Conservation (phyloP, 169 alveolate genomes). For the Eimeria acervulina region DNA sequence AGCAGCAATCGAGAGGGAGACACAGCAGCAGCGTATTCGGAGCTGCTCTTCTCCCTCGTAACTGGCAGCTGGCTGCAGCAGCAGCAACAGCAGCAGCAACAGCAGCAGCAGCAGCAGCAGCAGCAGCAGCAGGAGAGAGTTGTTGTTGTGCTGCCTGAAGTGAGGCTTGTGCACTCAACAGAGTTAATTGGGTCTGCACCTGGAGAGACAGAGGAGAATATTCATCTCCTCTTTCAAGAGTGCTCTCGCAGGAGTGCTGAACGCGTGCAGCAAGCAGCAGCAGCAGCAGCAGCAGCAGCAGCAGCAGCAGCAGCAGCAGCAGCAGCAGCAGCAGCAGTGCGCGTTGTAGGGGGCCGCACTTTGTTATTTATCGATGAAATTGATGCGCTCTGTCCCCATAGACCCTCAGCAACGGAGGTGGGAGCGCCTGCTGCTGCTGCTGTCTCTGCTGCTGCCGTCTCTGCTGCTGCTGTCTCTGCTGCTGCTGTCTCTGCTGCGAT, state of each 20-base stretch:
- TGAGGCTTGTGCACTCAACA: constrained; percentile 66
- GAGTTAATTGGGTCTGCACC: constrained; percentile 59
- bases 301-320: too few relatives aligned
- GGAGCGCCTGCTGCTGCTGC: not conserved
- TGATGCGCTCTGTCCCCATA: constrained; percentile 86
- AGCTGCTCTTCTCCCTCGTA: not conserved
- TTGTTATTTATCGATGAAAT: constrained; percentile 85
- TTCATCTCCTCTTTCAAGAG: constrained; percentile 32
- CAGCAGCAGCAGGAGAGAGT: not conserved
- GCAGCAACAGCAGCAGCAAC: not conserved
- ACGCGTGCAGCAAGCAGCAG: too few relatives aligned
- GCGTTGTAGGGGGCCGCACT: constrained; percentile 56
- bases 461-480: not conserved
- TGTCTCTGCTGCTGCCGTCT: not conserved
- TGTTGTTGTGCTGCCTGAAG: constrained; percentile 31
- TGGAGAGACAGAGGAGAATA: constrained; percentile 73
- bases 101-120: constrained; percentile 14
- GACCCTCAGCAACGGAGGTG: constrained; percentile 83
- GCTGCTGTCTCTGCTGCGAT: not conserved
- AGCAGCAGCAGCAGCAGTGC: too few relatives aligned
- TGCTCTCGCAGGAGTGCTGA: not conserved
- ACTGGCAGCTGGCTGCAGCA: constrained; percentile 11
- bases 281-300: too few relatives aligned
- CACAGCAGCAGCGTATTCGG: constrained; percentile 3
- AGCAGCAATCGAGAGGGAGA: not conserved